Base-by-base conservation (phyloP, 495 filamentous ascomycete genomes). In the Filosporella fistucella region DNA sequence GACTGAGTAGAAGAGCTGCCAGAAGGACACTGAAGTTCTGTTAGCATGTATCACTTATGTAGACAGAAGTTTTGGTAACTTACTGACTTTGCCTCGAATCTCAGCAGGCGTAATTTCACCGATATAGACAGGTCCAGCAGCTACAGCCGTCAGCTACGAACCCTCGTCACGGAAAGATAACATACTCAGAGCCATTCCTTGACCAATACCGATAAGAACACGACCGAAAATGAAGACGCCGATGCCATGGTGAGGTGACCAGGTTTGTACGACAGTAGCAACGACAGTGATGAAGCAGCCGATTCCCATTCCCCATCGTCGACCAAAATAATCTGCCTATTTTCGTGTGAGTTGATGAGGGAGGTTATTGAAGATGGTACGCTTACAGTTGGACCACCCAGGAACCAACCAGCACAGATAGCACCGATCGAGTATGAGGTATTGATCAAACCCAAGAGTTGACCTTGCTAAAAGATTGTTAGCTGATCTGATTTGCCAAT, bases 1-100 rank as follows among this genome's bases (percentile, higher is more conserved):
- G 42, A 89, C 80, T 23, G 81, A 86, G 55, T 91, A 86, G 22
- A 86, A 85, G 53, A 89, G 69, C 66, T 91, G 88, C 63, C 91
- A 85, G 1, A 86, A 68, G 5, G 81, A 81, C 12, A 89, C n/a
- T n/a, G n/a, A n/a, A n/a, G n/a, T n/a, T n/a, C n/a, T n/a, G n/a
- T n/a, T n/a, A n/a, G n/a, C n/a, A n/a, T n/a, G n/a, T n/a, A n/a
- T n/a, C n/a, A n/a, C n/a, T n/a, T n/a, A n/a, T n/a, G n/a, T n/a
- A n/a, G n/a, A n/a, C n/a, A n/a, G n/a, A n/a, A n/a, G n/a, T n/a
- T n/a, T n/a, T n/a, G n/a, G n/a, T n/a, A n/a, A n/a, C n/a, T n/a
- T n/a, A n/a, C n/a, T 86, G 8, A 94, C 69, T 3, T 81, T 80
- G 29, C 88, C 88, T 21, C 72, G 68, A 22, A 78, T 70, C 47